Conservation (phyloP, 169 alveolate genomes). For the Cryptosporidium viatorum region DNA sequence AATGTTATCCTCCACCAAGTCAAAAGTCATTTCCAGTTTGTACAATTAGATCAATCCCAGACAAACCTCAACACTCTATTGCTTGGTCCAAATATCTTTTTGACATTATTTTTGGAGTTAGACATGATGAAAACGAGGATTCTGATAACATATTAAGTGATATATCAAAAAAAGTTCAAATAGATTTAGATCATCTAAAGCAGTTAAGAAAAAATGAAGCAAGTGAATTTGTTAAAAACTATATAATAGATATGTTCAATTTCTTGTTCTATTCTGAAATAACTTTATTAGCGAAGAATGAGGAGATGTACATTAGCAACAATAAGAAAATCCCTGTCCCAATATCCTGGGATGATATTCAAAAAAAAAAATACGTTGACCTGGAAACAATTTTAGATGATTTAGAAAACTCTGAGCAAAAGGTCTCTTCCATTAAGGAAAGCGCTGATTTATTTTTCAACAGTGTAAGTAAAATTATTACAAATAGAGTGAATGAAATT, state of each 20-base stretch:
- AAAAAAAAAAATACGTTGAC: background rate
- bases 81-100: constrained; percentile 96
- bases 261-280: constrained; percentile 34
- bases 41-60: constrained; percentile 98
- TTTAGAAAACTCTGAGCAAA: constrained; percentile 8
- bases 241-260: constrained; percentile 32
- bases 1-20: constrained; percentile 89
- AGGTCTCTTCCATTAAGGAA: constrained; percentile 40
- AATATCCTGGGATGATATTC: constrained; percentile 28
- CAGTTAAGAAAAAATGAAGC: constrained; percentile 72
- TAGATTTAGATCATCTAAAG: constrained; percentile 25
- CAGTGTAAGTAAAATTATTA: constrained; percentile 28
- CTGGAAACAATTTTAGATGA: background rate
- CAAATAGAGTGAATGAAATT: constrained; percentile 36
- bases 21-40: constrained; percentile 96
- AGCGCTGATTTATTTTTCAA: constrained; percentile 69
- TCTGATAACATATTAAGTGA: constrained; percentile 79
- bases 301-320: background rate
- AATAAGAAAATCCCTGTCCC: constrained; percentile 44
- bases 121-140: constrained; percentile 74
- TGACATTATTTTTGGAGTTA: constrained; percentile 85
- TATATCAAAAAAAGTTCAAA: constrained; percentile 74
- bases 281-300: background rate
- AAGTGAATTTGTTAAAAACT: constrained; percentile 54
- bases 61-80: constrained; percentile 97